phyloP scores from a whole-genome alignment of 768 basidiomycete genomes.

The Leccinum uliginosum region DNA sequence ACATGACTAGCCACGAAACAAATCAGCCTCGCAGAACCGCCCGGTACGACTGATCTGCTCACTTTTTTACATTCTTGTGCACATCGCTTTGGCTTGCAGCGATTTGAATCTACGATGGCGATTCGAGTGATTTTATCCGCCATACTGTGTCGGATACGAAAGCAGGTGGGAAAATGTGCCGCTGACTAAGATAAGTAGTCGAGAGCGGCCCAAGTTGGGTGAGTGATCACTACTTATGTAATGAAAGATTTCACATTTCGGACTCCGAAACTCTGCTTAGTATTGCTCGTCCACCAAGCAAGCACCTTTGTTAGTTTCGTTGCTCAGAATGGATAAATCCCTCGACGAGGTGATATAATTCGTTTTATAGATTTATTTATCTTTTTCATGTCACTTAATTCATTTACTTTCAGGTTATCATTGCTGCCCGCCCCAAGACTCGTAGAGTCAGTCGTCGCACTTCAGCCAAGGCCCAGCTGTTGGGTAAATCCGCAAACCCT shows the following conservation, averaged over 20 bases:
- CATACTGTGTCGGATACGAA: constrained; percentile 39
- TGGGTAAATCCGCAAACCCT: constrained; percentile 53
- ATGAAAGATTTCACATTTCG: no score
- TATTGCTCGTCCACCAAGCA: no score
- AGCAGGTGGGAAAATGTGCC: no score
- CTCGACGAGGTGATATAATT: constrained; percentile 70
- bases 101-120: constrained; percentile 88
- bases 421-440: constrained; percentile 52
- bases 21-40: constrained; percentile 8
- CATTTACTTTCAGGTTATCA: constrained; percentile 64
- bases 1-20: constrained; percentile 58
- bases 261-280: no score
- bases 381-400: constrained; percentile 4
- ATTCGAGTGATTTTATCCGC: constrained; percentile 97
- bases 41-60: constrained; percentile 3
- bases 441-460: constrained; percentile 40
- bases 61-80: constrained; percentile 99
- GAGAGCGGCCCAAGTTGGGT: no score
- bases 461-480: constrained; percentile 52
- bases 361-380: neutral
- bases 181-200: no score
- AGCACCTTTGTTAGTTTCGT: no score
- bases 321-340: constrained; percentile 65
- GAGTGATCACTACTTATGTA: no score
- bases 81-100: constrained; percentile 95